Conservation (phyloP, 495 filamentous ascomycete species). For the Talaromyces stipitatus region DNA sequence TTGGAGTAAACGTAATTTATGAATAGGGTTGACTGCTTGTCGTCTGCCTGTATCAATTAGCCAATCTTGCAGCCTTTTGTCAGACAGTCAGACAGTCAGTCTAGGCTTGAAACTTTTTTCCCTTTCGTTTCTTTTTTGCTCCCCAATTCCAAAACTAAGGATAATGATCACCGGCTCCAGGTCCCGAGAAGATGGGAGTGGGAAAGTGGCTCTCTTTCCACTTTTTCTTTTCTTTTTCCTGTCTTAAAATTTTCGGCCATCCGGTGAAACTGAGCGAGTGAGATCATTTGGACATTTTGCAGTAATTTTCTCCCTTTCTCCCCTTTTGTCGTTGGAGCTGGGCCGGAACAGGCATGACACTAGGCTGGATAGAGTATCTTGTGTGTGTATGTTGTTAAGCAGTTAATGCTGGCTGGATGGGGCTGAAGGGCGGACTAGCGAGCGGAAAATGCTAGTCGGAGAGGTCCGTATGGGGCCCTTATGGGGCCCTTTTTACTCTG, state of each 20-base stretch:
- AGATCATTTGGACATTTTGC: not conserved
- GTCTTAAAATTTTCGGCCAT: not conserved
- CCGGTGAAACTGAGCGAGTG: not conserved
- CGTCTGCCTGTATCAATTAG: not conserved
- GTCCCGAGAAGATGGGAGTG: constrained; percentile 1
- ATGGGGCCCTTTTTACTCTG: not conserved
- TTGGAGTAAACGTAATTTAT: not conserved
- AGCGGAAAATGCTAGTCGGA: not conserved
- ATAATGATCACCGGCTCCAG: constrained; percentile 4
- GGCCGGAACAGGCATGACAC: constrained; percentile 1
- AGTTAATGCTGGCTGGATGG: not conserved
- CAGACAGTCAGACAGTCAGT: not conserved
- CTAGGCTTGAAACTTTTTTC: not conserved
- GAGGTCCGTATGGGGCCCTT: constrained; percentile 5
- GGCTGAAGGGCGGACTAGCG: constrained; percentile 2
- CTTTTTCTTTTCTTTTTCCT: not conserved
- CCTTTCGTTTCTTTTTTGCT: not conserved
- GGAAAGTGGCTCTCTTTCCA: not conserved
- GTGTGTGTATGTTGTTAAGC: not conserved
- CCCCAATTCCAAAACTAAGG: not conserved
- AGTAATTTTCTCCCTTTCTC: not conserved
- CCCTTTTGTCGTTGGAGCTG: not conserved
- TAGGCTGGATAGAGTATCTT: not conserved
- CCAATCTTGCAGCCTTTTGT: not conserved
- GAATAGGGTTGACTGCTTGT: not conserved